Evolutionary conservation across 2,329 filamentous ascomycete species (phyloP).

Genomic region (Sporothrix euskadiensis): DNA sequence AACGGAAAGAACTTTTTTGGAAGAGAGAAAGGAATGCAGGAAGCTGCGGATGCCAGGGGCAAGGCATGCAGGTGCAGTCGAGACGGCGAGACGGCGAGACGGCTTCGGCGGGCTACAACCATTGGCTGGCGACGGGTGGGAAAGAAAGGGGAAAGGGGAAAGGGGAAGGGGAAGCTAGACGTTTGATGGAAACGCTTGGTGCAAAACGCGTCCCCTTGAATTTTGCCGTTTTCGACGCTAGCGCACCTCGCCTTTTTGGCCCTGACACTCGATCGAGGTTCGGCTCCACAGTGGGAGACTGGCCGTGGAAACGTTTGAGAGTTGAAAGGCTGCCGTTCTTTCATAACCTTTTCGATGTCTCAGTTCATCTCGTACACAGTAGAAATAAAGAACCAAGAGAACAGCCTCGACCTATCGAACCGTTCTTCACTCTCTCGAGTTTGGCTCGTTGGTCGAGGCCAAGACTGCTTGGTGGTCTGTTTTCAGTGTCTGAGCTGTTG

Average conservation of each 20-base stretch:
- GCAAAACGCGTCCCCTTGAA: slow-evolving; percentile 26
- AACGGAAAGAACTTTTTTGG: not conserved
- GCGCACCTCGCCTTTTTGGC: slow-evolving; percentile 3
- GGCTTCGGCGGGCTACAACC: not conserved
- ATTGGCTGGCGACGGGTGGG: not conserved
- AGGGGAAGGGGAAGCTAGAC: slow-evolving; percentile 3
- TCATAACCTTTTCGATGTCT: not conserved
- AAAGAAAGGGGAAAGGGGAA: not conserved
- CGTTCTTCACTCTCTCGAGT: not conserved
- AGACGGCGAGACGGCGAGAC: not conserved
- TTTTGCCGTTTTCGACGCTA: slow-evolving; percentile 13
- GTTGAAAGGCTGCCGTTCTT: not conserved
- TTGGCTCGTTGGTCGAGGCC: not conserved
- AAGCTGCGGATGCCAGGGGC: slow-evolving; percentile 21
- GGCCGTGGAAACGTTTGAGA: no score
- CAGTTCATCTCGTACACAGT: not conserved
- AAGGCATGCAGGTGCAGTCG: not conserved
- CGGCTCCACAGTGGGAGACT: not conserved
- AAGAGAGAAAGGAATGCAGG: slow-evolving; percentile 7
- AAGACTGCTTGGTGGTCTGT: slow-evolving; percentile 2
- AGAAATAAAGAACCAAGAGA: not conserved
- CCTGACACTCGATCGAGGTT: not conserved
- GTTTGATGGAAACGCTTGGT: not conserved
- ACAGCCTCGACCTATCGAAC: no score
- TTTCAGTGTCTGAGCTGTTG: not conserved